Conservation (phyloP, 306 rosid genomes). For the Lathyrus tuberosus region DNA sequence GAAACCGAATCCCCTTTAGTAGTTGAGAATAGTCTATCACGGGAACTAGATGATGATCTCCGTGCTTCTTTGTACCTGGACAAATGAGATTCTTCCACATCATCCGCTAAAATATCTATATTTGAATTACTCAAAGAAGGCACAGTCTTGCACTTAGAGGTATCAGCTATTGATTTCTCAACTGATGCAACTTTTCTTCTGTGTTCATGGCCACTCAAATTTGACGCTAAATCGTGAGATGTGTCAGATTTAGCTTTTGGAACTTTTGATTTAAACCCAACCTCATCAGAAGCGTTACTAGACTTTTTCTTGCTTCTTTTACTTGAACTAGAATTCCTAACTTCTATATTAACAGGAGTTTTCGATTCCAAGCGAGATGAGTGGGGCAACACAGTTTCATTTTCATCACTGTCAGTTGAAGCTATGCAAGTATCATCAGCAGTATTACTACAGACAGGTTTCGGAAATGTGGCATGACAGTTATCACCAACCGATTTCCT, state of each 20-base stretch:
- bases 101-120: conserved; percentile 37
- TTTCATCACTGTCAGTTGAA: conserved; percentile 28
- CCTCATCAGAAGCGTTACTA: conserved; percentile 40
- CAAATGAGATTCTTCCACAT: conserved; percentile 43
- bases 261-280: conserved; percentile 43
- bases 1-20: conserved; percentile 48
- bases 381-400: conserved; percentile 32
- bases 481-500: conserved; percentile 44
- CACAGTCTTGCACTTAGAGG: conserved; percentile 43
- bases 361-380: conserved; percentile 33
- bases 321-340: conserved; percentile 43
- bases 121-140: conserved; percentile 42
- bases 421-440: conserved; percentile 31
- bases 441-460: conserved; percentile 33
- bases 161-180: conserved; percentile 54
- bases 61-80: conserved; percentile 45
- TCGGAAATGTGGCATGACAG: conserved; percentile 40
- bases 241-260: conserved; percentile 45
- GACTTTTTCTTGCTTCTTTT: conserved; percentile 50
- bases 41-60: conserved; percentile 45
- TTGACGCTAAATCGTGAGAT: conserved; percentile 44
- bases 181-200: conserved; percentile 42
- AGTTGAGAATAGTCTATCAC: conserved; percentile 45
- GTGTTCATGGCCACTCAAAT: conserved; percentile 48
- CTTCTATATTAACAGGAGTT: conserved; percentile 42